Evolutionary conservation across 2,329 filamentous ascomycete genomes (phyloP), one percentile per base, ranked within the genome.

Genomic region (Proliferodiscus dingleyae): DNA sequence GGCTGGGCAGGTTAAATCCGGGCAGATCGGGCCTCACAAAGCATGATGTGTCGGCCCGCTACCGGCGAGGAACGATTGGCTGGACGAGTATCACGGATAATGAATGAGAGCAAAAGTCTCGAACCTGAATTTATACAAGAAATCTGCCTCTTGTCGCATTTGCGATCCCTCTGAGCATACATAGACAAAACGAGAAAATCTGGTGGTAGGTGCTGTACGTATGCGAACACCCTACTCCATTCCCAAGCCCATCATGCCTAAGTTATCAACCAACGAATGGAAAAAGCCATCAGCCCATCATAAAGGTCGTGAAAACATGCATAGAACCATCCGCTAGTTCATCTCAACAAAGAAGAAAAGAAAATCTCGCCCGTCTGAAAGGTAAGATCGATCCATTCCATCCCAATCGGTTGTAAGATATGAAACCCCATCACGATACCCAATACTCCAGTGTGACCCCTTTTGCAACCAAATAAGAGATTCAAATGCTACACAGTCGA

Each of bases 401-500:
- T 23, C 11, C 15, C 36, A 16, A 10, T 36, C 10, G 33, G 10
- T 10, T 4, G 5, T 24, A 40, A 24, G 16, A 22, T 19, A 18
- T 18, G 28, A 18, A 42, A 34, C 18, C 16, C 40, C 30, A 16
- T 16, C 39, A 26, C 19, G 13, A 15, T 37, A 23, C 22, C 30
- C 28, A 42, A 18, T 30, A n/a, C 8, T 29, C 18, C 29, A n/a
- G 5, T 33, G 15, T 42, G 34, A 42, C 22, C 21, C n/a, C 11
- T 43, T 36, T 43, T 36, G 8, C 22, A 21, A 37, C 8, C 9
- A 18, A 37, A 23, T 13, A 37, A 28, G 26, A 19, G 19, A 26
- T 13, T 21, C 22, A 21, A 22, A 37, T 36, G 41, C 41, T 43
- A 16, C 37, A 43, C 41, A 43, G 33, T 13, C 16, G 13, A n/a